Base-by-base conservation (phyloP, 106 monocot species). In the Platanthera guangdongensis region DNA sequence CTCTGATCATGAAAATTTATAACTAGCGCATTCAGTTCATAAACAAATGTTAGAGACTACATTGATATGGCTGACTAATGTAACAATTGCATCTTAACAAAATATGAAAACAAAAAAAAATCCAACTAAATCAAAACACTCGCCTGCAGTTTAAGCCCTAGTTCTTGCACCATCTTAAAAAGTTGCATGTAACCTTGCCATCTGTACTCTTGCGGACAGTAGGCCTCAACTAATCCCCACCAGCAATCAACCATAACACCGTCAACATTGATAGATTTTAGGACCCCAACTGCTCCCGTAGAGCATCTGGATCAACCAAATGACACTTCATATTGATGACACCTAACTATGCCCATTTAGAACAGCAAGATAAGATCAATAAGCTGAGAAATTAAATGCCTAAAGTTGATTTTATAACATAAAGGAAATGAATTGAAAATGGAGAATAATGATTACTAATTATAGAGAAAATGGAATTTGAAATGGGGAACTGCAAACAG, bases 191-290 rank as follows among this genome's bases (percentile, higher is more conserved):
- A 96, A 71, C 95, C 93, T 28, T 74, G 62, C 95, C 95, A 96
- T 69, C 86, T 93, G 79, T 96, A 96, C 64, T 87, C 78, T 52
- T 84, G 87, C 5, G 95, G 93, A 10, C 75, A 48, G 76, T 87
- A 74, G 0, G 85, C 86, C 72, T 96, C 95, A 30, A 96, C 95
- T 60, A 90, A 93, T 7, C 95, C 95, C 95, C 95, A 96, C 95
- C 95, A 96, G 68, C 95, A 96, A 76, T 96, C 87, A 72, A 96
- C 83, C 89, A 93, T 96, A 19, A 93, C 89, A 67, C 95, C 95
- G 77, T 96, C 95, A 8, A 93, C 93, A 69, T 88, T 83, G n/a
- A 80, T 77, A 2, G 88, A 84, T 71, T 96, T 93, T 51, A 96
- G 80, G 57, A 70, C 51, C 63, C 82, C 21, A 96, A 78, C 52